These are phyloP conservation scores for Massariosphaeria phaeospora DNA, from an alignment of 495 filamentous ascomycete genomes.

Conservation along the genomic window DNA sequence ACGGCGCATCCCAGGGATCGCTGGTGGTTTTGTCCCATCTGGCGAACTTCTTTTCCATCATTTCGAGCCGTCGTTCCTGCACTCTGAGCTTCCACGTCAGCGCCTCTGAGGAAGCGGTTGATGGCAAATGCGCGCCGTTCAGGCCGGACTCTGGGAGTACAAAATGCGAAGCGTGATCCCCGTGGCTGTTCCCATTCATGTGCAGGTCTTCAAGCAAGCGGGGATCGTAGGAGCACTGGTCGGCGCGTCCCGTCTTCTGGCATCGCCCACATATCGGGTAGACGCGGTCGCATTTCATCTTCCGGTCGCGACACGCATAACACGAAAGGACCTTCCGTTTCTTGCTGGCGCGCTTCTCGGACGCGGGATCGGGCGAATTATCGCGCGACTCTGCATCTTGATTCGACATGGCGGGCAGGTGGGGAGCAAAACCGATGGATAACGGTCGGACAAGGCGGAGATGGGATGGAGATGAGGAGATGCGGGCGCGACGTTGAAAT, in stretches of 20 bases:
- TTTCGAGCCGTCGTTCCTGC: conserved; percentile 26
- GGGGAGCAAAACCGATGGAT: neutral
- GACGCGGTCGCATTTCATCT: conserved; percentile 34
- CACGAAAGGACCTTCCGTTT: conserved; percentile 34
- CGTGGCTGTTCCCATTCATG: neutral
- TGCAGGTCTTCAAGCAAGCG: conserved; percentile 19
- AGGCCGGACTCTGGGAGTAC: neutral
- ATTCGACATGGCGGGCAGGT: conserved; percentile 19
- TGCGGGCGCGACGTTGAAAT: too few relatives aligned
- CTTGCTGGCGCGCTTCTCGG: conserved; percentile 21
- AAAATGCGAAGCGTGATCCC: neutral
- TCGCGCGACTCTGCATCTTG: conserved; percentile 23
- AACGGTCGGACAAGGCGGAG: conserved; percentile 28
- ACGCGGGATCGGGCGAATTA: conserved; percentile 24
- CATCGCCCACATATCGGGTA: conserved; percentile 29
- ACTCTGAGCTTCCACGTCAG: conserved; percentile 21
- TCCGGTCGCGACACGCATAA: conserved; percentile 31
- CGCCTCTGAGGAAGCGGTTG: conserved; percentile 6
- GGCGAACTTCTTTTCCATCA: conserved; percentile 20
- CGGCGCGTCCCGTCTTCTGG: conserved; percentile 25
- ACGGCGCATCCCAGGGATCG: neutral
- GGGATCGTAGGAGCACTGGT: conserved; percentile 28
- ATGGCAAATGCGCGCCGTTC: neutral
- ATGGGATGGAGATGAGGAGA: conserved; percentile 18
- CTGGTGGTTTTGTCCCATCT: too few relatives aligned